These are phyloP conservation scores for Porphyrellus sp. DNA, from an alignment of 1,284 basidiomycete species.

Conservation along the genomic window DNA sequence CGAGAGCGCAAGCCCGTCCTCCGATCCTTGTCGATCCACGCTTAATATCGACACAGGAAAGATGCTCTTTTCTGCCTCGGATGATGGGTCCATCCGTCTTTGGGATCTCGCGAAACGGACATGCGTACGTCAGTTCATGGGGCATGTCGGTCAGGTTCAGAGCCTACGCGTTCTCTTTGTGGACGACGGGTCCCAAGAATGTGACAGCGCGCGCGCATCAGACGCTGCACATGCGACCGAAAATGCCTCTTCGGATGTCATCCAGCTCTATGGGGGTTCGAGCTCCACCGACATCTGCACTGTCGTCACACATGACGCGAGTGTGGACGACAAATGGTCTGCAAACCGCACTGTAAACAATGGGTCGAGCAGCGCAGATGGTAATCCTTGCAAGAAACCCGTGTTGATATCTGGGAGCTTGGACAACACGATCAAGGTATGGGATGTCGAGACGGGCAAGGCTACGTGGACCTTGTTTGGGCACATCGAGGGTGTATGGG, in stretches of 20 bases:
- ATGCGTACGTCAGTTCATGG: slow-evolving; percentile 83
- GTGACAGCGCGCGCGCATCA: slow-evolving; percentile 6
- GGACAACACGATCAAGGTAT: slow-evolving; percentile 95
- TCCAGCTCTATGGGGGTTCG: slow-evolving; percentile 13
- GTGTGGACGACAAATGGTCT: slow-evolving; percentile 15
- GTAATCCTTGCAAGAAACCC: slow-evolving; percentile 45
- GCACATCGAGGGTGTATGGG: slow-evolving; percentile 97
- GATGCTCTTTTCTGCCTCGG: slow-evolving; percentile 95
- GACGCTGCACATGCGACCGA: slow-evolving; percentile 19
- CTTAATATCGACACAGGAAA: slow-evolving; percentile 73
- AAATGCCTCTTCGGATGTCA: slow-evolving; percentile 14
- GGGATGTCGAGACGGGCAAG: slow-evolving; percentile 90
- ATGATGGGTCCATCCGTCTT: slow-evolving; percentile 90
- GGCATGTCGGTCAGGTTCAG: slow-evolving; percentile 95
- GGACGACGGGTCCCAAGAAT: slow-evolving; percentile 47
- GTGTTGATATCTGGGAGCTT: slow-evolving; percentile 87
- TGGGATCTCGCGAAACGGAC: slow-evolving; percentile 87
- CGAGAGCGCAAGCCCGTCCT: slow-evolving; percentile 40
- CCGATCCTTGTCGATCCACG: slow-evolving; percentile 34
- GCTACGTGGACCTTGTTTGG: slow-evolving; percentile 88
- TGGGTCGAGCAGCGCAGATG: neutral
- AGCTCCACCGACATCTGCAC: slow-evolving; percentile 27
- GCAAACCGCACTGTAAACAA: slow-evolving; percentile 4
- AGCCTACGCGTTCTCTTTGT: slow-evolving; percentile 77
- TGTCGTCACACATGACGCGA: slow-evolving; percentile 31